Conservation (phyloP, 2,329 filamentous ascomycete species). For the Fusarium pseudoanthophilum region DNA sequence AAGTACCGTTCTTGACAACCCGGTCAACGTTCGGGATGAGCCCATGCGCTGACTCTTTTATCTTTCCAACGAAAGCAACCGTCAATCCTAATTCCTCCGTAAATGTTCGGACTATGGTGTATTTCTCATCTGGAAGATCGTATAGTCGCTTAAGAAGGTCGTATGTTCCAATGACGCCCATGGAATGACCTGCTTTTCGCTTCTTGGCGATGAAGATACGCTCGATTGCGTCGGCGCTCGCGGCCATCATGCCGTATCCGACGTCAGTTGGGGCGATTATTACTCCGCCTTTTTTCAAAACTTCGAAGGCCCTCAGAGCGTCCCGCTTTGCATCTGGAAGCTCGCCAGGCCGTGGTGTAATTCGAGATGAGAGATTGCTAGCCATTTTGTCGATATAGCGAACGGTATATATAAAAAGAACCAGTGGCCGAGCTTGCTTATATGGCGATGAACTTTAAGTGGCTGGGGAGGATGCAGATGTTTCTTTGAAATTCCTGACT, state of each 20-base stretch:
- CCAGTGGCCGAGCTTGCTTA: too few species aligned
- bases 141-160: not conserved
- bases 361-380: not conserved
- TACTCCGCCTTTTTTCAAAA: not conserved
- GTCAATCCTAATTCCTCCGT: not conserved
- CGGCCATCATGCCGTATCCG: not conserved
- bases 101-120: not conserved
- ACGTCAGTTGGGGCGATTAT: not conserved
- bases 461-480: not conserved
- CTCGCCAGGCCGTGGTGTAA: not conserved
- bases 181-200: not conserved
- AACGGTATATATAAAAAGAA: too few species aligned
- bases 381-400: too few species aligned
- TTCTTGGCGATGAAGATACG: not conserved
- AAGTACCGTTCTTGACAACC: not conserved
- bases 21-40: not conserved
- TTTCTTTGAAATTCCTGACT: rapidly evolving
- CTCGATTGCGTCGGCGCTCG: not conserved
- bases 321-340: not conserved
- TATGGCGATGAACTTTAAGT: too few species aligned
- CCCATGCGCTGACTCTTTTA: rapidly evolving
- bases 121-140: not conserved
- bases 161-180: not conserved
- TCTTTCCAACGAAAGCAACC: not conserved
- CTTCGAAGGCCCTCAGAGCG: not conserved